Evolutionary conservation across 2,329 filamentous ascomycete species (phyloP).

Genomic region (Coniochaeta pulveracea): DNA sequence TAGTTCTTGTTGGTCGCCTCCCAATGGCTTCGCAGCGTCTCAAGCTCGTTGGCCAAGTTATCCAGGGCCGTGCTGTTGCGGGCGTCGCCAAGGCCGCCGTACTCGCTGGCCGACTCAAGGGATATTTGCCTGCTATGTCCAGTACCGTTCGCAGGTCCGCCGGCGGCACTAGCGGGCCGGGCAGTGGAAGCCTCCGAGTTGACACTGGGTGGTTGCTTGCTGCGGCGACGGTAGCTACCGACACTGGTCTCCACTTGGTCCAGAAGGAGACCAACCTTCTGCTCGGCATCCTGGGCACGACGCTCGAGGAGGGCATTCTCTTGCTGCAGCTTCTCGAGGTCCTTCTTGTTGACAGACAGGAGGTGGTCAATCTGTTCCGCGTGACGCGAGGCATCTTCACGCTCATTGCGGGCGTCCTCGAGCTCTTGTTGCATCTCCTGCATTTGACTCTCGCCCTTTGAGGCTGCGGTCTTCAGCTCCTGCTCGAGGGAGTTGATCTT

Average conservation of each 20-base stretch:
- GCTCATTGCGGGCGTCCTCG: slow-evolving; percentile 50
- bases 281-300: slow-evolving; percentile 80
- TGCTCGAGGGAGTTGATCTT: slow-evolving; percentile 60
- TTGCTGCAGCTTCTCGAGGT: slow-evolving; percentile 70
- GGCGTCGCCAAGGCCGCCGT: slow-evolving; percentile 44
- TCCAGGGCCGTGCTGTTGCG: slow-evolving; percentile 65
- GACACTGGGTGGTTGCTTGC: slow-evolving; percentile 43
- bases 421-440: slow-evolving; percentile 59
- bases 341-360: slow-evolving; percentile 47
- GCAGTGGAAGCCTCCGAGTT: slow-evolving; percentile 30
- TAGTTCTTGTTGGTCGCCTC: slow-evolving; percentile 94
- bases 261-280: slow-evolving; percentile 82
- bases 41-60: slow-evolving; percentile 82
- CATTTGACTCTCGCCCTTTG: slow-evolving; percentile 62
- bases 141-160: slow-evolving; percentile 22
- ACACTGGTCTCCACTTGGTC: slow-evolving; percentile 93
- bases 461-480: slow-evolving; percentile 54
- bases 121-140: slow-evolving; percentile 42
- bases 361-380: slow-evolving; percentile 43
- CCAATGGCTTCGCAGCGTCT: slow-evolving; percentile 85
- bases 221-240: slow-evolving; percentile 81
- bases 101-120: slow-evolving; percentile 51
- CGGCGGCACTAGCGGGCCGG: slow-evolving; percentile 17
- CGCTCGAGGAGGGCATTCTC: slow-evolving; percentile 75
- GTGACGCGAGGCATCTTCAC: slow-evolving; percentile 50